Percentiles rank a stretch among this genome's conserved stretches.
Evolutionary conservation across 108 stramenopile genomes (phyloP).

Genomic region (Mediolabrus comicus): DNA sequence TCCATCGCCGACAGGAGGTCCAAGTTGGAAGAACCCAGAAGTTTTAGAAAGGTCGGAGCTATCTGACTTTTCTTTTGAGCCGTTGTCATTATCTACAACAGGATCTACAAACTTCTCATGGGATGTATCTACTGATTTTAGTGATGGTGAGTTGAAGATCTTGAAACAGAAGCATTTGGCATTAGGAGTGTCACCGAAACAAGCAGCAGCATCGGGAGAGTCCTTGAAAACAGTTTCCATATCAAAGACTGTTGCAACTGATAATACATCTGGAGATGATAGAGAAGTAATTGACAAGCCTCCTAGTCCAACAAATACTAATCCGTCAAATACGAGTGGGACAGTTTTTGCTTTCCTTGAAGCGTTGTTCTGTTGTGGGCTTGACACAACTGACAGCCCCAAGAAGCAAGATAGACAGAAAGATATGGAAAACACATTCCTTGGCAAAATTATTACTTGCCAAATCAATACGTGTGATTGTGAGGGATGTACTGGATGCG

Average conservation of each 20-base stretch:
- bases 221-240: background rate
- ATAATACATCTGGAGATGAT: background rate
- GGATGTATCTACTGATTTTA: background rate
- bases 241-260: background rate
- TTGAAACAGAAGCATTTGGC: background rate
- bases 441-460: background rate
- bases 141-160: background rate
- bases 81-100: background rate
- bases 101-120: background rate
- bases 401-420: background rate
- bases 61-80: background rate
- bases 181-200: background rate
- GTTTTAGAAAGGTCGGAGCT: background rate
- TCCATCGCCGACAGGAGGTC: background rate
- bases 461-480: background rate
- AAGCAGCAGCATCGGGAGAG: background rate
- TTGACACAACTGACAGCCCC: background rate
- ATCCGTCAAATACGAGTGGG: background rate
- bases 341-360: background rate
- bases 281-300: background rate
- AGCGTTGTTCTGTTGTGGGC: background rate
- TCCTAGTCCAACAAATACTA: background rate
- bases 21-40: background rate
- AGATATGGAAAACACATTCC: background rate
- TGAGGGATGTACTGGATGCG: background rate